Percentiles rank a stretch among this genome's conserved stretches.
phyloP scores from a whole-genome alignment of 2,329 filamentous ascomycete species.

The Fusarium secorum region DNA sequence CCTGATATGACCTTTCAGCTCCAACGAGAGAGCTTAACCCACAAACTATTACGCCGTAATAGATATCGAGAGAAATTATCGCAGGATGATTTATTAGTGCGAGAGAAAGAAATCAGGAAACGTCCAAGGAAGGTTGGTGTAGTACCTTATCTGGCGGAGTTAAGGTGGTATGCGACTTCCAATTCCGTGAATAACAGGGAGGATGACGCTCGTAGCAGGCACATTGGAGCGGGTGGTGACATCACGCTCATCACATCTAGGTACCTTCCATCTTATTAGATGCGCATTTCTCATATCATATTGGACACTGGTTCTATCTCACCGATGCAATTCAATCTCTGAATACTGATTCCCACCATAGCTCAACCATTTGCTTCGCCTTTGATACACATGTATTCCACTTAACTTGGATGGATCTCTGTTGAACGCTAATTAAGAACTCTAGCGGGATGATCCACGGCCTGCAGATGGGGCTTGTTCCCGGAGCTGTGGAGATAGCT shows the following conservation, averaged over 20 bases:
- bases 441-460: slow-evolving; percentile 19
- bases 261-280: neutral
- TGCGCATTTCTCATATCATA: neutral
- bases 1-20: neutral
- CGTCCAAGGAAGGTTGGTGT: neutral
- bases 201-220: slow-evolving; percentile 14
- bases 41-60: neutral
- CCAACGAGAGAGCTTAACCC: neutral
- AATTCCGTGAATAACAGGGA: neutral
- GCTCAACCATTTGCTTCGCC: neutral
- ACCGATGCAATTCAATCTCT: neutral
- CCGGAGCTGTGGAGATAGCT: neutral
- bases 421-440: slow-evolving; percentile 10
- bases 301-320: neutral
- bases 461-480: slow-evolving; percentile 3
- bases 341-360: neutral
- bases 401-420: slow-evolving; percentile 2
- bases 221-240: slow-evolving; percentile 8
- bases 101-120: neutral
- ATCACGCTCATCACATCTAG: slow-evolving; percentile 24
- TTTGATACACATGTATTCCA: neutral
- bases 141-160: slow-evolving; percentile 19
- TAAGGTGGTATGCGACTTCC: slow-evolving; percentile 18
- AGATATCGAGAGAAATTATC: neutral
- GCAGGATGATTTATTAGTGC: neutral